phyloP scores from a whole-genome alignment of 2,329 filamentous ascomycete genomes.

The Seiridium cupressi region DNA sequence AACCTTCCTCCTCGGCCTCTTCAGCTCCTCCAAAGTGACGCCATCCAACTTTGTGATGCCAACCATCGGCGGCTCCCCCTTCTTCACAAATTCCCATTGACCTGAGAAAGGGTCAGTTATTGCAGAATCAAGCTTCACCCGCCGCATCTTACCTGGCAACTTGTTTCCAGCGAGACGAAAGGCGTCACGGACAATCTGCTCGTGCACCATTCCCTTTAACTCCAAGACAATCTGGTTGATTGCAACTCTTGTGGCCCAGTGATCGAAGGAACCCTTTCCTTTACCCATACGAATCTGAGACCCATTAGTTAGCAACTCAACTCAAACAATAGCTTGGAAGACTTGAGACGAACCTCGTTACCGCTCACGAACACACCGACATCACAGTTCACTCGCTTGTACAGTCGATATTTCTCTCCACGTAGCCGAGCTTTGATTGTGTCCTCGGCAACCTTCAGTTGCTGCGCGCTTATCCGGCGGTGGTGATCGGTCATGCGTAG shows the following conservation, averaged over 20 bases:
- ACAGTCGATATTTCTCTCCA: slow-evolving; percentile 89
- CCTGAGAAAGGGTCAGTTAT: slow-evolving; percentile 40
- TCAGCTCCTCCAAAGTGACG: slow-evolving; percentile 78
- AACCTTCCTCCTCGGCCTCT: slow-evolving; percentile 71
- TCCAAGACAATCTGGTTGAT: slow-evolving; percentile 93
- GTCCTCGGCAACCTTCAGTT: slow-evolving; percentile 88
- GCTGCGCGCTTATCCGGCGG: slow-evolving; percentile 80
- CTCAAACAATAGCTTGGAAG: neutral
- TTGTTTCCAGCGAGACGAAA: slow-evolving; percentile 94
- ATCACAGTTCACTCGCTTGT: slow-evolving; percentile 87
- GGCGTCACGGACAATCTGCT: slow-evolving; percentile 90
- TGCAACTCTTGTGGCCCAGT: slow-evolving; percentile 88
- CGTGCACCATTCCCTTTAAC: slow-evolving; percentile 86
- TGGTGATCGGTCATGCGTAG: slow-evolving; percentile 92
- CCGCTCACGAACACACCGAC: slow-evolving; percentile 94
- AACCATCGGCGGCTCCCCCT: slow-evolving; percentile 84
- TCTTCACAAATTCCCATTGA: slow-evolving; percentile 90
- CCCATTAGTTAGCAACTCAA: neutral
- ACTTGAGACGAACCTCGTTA: slow-evolving; percentile 61
- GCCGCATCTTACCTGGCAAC: slow-evolving; percentile 70
- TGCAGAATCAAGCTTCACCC: neutral
- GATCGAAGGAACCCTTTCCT: slow-evolving; percentile 95
- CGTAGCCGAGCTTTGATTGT: slow-evolving; percentile 86
- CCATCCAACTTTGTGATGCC: slow-evolving; percentile 89
- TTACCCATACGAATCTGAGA: slow-evolving; percentile 91